phyloP scores from a whole-genome alignment of 306 rosid species.

The Sophora flavescens region DNA sequence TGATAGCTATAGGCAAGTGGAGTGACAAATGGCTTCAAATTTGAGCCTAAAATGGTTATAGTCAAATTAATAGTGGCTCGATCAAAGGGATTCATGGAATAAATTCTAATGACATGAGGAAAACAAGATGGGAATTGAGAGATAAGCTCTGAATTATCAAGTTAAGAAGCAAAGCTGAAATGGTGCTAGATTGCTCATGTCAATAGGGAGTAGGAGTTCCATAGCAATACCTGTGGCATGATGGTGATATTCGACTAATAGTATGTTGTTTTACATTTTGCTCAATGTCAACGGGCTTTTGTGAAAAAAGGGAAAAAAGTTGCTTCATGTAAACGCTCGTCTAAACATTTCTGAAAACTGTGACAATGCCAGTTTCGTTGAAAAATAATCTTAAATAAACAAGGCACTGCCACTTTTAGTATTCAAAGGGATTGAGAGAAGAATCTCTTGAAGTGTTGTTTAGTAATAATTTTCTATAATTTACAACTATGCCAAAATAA shows the following conservation, averaged over 20 bases:
- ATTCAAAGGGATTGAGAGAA: constrained; percentile 24
- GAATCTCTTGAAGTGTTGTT: constrained; percentile 2
- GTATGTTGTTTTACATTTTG: background rate
- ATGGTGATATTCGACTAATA: background rate
- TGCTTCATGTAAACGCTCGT: background rate
- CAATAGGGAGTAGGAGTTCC: background rate
- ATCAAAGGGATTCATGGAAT: constrained; percentile 18
- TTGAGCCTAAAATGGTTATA: constrained; percentile 25
- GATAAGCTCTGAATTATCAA: background rate
- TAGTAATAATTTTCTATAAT: constrained; percentile 5
- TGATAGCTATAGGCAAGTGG: background rate
- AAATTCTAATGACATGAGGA: background rate
- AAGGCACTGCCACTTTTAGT: background rate
- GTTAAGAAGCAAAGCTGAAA: constrained; percentile 8
- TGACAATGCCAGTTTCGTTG: background rate
- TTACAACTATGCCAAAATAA: constrained; percentile 13
- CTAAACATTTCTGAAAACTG: background rate
- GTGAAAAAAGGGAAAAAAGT: background rate
- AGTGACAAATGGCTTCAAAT: constrained; percentile 6
- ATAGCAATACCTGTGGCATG: background rate
- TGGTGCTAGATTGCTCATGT: background rate
- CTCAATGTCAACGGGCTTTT: background rate
- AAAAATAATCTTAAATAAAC: background rate
- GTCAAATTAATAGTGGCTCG: constrained; percentile 12
- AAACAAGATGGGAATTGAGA: background rate